Percentiles rank a stretch among this genome's conserved stretches.
These are phyloP conservation scores for Penicillium malachiteum DNA, from an alignment of 495 filamentous ascomycete species.

Conservation along the genomic window DNA sequence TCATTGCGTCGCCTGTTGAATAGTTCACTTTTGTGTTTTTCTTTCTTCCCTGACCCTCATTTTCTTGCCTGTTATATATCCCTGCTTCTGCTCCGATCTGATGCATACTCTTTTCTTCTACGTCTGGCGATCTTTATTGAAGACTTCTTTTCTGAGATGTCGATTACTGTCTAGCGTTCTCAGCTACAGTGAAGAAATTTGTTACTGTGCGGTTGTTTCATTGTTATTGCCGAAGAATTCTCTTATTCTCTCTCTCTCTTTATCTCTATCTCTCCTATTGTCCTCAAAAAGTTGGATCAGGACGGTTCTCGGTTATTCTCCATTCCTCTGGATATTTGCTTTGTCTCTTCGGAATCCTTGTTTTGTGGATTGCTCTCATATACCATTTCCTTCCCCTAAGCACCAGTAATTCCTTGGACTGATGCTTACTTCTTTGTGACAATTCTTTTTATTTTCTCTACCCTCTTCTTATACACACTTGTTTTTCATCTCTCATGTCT, in stretches of 20 bases:
- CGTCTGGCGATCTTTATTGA: conserved; percentile 11
- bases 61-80: conserved; percentile 30
- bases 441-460: not conserved
- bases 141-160: conserved; percentile 3
- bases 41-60: conserved; percentile 5
- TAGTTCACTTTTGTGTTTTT: conserved; percentile 8
- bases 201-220: not conserved
- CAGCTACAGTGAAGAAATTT: conserved; percentile 10
- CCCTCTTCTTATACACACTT: conserved; percentile 8
- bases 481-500: not conserved
- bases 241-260: conserved; percentile 7
- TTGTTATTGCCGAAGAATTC: conserved; percentile 1
- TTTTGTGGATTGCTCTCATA: conserved; percentile 5
- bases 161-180: conserved; percentile 10
- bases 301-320: not conserved
- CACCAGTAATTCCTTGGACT: not conserved
- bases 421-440: conserved; percentile 4
- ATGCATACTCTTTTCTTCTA: conserved; percentile 24
- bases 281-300: not conserved
- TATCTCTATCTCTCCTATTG: not conserved
- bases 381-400: conserved; percentile 9
- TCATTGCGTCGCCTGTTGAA: conserved; percentile 13
- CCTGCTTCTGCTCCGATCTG: conserved; percentile 33
- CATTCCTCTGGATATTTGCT: conserved; percentile 5
- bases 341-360: not conserved